Percentiles rank a stretch among this genome's conserved stretches.
These are phyloP conservation scores for Nitzschia putrida DNA, from an alignment of 108 stramenopile genomes.

Conservation along the genomic window DNA sequence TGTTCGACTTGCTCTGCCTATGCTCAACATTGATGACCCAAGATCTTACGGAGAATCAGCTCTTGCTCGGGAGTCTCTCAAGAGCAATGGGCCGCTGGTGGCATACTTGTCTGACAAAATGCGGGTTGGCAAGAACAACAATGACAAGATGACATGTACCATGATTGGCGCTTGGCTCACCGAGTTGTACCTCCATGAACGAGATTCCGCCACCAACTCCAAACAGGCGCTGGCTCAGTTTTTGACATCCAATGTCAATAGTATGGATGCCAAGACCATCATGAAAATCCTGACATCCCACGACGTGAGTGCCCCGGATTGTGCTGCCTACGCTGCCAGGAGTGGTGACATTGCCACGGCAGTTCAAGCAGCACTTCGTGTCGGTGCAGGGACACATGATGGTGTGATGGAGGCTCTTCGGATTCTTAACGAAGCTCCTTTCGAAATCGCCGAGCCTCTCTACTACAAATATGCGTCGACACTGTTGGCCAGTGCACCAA, in stretches of 20 bases:
- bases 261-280: conserved; percentile 81
- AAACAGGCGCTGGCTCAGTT: conserved; percentile 62
- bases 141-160: conserved; percentile 70
- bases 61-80: conserved; percentile 61
- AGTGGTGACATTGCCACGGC: conserved; percentile 77
- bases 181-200: conserved; percentile 76
- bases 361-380: conserved; percentile 67
- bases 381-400: conserved; percentile 48
- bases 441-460: conserved; percentile 78
- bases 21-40: conserved; percentile 65
- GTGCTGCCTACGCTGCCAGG: conserved; percentile 68
- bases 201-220: conserved; percentile 32
- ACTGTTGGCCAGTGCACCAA: conserved; percentile 71
- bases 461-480: conserved; percentile 77
- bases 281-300: conserved; percentile 74
- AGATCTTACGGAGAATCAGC: conserved; percentile 53
- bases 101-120: conserved; percentile 81
- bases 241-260: conserved; percentile 67
- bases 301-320: conserved; percentile 77
- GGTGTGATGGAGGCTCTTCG: conserved; percentile 71
- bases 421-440: conserved; percentile 72
- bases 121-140: conserved; percentile 64
- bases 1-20: conserved; percentile 70
- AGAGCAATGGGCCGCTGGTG: conserved; percentile 75
- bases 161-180: conserved; percentile 89